Evolutionary conservation across 2,329 filamentous ascomycete species (phyloP).

Genomic region (Botrytis tulipae): DNA sequence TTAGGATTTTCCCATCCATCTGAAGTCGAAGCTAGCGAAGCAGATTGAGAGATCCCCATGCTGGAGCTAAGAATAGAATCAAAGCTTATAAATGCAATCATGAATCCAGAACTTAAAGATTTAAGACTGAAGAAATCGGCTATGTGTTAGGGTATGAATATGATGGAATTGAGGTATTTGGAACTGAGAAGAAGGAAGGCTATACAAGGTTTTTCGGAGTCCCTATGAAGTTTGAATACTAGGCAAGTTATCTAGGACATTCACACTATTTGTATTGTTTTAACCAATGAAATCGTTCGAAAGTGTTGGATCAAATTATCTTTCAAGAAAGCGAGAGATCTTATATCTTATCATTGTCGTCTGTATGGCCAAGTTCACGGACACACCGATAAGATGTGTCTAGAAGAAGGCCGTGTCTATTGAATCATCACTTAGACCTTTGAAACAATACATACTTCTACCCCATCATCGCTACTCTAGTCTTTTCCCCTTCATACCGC

Average conservation of each 20-base stretch:
- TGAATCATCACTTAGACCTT: no score
- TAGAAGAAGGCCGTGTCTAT: neutral
- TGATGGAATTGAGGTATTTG: neutral
- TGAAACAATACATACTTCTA: neutral
- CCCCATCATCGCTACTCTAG: no score
- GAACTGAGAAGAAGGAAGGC: neutral
- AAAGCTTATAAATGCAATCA: neutral
- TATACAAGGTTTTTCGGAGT: neutral
- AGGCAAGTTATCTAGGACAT: no score
- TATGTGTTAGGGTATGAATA: accelerated
- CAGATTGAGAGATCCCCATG: neutral
- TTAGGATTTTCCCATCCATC: neutral
- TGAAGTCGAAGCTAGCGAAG: neutral
- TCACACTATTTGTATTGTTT: no score
- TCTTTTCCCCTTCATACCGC: no score
- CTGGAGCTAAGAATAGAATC: neutral
- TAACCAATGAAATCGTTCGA: no score
- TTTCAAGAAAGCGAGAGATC: neutral
- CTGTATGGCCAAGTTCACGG: no score
- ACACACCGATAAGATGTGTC: neutral
- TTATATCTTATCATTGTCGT: neutral
- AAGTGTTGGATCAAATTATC: no score
- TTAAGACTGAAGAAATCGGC: neutral
- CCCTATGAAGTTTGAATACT: neutral
- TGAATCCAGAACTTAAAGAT: neutral